These are phyloP conservation scores for Zymoseptoria tritici DNA, from an alignment of 2,329 filamentous ascomycete genomes.

Conservation along the genomic window DNA sequence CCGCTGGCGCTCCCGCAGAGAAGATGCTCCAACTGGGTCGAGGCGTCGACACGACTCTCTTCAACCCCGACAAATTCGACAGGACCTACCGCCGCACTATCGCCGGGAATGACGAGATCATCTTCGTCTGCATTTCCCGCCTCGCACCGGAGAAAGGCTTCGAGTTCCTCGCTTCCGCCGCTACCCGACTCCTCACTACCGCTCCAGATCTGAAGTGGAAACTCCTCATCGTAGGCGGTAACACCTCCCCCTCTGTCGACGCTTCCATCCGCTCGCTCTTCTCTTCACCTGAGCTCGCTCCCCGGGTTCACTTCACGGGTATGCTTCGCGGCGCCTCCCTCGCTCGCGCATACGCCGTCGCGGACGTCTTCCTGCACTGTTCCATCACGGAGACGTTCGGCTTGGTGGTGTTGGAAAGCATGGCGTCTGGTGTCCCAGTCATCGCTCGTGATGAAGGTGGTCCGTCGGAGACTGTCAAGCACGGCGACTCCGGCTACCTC, in stretches of 20 bases:
- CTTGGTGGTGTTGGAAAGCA: slow-evolving; percentile 61
- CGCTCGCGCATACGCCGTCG: slow-evolving; percentile 59
- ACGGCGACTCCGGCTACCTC: slow-evolving; percentile 55
- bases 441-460: slow-evolving; percentile 63
- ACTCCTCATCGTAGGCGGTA: slow-evolving; percentile 61
- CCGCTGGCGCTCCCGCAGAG: slow-evolving; percentile 46
- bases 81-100: slow-evolving; percentile 47
- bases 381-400: slow-evolving; percentile 67
- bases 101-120: slow-evolving; percentile 55
- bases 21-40: slow-evolving; percentile 57
- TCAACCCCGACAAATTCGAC: slow-evolving; percentile 49
- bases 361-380: slow-evolving; percentile 64
- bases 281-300: slow-evolving; percentile 38
- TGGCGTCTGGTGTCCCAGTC: slow-evolving; percentile 64
- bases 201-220: slow-evolving; percentile 49
- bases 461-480: slow-evolving; percentile 57
- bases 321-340: slow-evolving; percentile 55
- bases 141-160: slow-evolving; percentile 66
- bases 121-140: slow-evolving; percentile 59
- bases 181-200: slow-evolving; percentile 46
- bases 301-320: slow-evolving; percentile 59
- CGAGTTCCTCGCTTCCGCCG: slow-evolving; percentile 55
- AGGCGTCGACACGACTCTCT: slow-evolving; percentile 58
- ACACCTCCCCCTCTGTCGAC: slow-evolving; percentile 56
- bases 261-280: slow-evolving; percentile 56